A percentile compares a stretch with the other conserved stretches of the same genome.
Conservation (phyloP, 129 eudicot species). For the Oenanthe sinensis region DNA sequence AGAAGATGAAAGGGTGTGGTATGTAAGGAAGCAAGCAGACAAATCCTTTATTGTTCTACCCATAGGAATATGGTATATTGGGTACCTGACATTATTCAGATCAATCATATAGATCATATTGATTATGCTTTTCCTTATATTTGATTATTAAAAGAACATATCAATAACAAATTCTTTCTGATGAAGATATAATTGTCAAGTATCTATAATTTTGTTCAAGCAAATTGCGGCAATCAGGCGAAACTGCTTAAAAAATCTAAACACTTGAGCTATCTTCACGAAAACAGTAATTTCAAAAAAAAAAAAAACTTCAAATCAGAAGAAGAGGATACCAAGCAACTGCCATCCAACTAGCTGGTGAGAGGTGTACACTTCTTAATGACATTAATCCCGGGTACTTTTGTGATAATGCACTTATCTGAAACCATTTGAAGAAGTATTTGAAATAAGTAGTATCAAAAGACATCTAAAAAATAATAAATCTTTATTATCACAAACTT, state of each 20-base stretch:
- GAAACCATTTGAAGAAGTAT: constrained; percentile 6
- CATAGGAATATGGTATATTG: constrained; percentile 93
- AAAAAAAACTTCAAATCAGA: neutral
- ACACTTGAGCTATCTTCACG: neutral
- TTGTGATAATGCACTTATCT: constrained; percentile 57
- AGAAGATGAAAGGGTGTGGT: constrained; percentile 95
- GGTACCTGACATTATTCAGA: constrained; percentile 55
- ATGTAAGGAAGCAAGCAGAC: constrained; percentile 86
- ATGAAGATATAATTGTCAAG: neutral
- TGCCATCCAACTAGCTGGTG: constrained; percentile 91
- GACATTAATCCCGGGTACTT: constrained; percentile 70
- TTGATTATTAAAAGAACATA: neutral
- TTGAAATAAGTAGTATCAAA: neutral
- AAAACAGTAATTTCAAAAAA: neutral
- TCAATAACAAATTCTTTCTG: neutral
- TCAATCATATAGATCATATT: neutral
- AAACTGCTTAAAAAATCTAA: neutral
- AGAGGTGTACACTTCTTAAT: constrained; percentile 69
- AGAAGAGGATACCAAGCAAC: constrained; percentile 50
- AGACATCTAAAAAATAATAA: neutral
- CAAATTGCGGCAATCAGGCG: neutral
- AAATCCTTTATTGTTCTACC: constrained; percentile 88
- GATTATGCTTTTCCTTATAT: neutral
- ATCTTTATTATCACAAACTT: neutral
- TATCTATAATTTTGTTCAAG: no score